These are phyloP conservation scores for Rosa chinensis DNA, from an alignment of 306 rosid species.

Conservation along the genomic window DNA sequence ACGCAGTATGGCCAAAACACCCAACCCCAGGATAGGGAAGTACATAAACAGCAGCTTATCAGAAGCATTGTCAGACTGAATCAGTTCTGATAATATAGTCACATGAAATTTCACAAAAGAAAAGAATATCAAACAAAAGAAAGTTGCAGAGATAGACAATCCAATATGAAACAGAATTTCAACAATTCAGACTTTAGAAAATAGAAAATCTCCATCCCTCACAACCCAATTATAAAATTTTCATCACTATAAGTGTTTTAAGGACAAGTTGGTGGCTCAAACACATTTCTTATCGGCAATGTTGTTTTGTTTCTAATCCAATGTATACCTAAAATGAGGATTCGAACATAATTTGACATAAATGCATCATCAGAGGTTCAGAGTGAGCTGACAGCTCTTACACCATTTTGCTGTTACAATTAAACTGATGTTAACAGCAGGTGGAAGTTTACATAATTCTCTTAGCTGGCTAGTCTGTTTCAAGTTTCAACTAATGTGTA, in stretches of 20 bases:
- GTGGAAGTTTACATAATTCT: no score
- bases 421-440: no score
- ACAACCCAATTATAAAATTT: neutral
- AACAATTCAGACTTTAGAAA: neutral
- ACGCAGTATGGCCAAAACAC: conserved; percentile 49
- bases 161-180: neutral
- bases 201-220: neutral
- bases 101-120: conserved; percentile 44
- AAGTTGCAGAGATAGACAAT: neutral
- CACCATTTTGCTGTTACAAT: no score
- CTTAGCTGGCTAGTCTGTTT: no score
- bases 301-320: neutral
- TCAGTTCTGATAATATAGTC: conserved; percentile 54
- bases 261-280: neutral
- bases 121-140: neutral
- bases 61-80: conserved; percentile 57
- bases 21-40: conserved; percentile 57
- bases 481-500: no score
- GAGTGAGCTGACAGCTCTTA: no score
- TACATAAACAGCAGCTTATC: conserved; percentile 48
- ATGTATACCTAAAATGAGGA: neutral
- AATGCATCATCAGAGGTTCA: no score
- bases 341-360: neutral
- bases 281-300: neutral
- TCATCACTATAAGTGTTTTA: neutral